Conservation (phyloP, 2,329 filamentous ascomycete species). For the Malbranchea cinnamomea region DNA sequence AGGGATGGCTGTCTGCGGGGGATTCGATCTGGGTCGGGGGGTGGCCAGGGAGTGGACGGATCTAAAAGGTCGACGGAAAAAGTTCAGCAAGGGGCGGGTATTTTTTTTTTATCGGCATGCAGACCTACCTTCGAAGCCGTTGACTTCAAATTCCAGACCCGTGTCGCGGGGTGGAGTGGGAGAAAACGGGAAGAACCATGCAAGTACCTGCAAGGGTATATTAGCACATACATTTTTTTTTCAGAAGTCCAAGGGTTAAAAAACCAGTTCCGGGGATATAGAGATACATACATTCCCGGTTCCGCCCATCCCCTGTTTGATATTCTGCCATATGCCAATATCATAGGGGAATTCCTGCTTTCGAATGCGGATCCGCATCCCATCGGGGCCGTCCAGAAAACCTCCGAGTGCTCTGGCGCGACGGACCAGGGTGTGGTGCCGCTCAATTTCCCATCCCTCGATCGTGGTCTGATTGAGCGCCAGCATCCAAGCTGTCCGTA, state of each 20-base stretch:
- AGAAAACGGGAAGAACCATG: constrained; percentile 48
- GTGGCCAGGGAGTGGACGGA: constrained; percentile 29
- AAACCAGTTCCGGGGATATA: neutral
- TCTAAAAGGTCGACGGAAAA: constrained; percentile 13
- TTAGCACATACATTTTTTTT: neutral
- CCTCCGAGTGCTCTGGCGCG: constrained; percentile 38
- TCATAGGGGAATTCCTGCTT: constrained; percentile 53
- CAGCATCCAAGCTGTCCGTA: constrained; percentile 40
- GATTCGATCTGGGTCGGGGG: constrained; percentile 36
- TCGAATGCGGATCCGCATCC: constrained; percentile 36
- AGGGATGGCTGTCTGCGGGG: constrained; percentile 18
- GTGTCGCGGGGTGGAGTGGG: constrained; percentile 31
- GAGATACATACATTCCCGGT: constrained; percentile 26
- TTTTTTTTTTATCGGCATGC: neutral
- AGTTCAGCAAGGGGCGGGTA: neutral
- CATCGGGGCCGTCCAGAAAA: constrained; percentile 43
- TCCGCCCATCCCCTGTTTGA: constrained; percentile 45
- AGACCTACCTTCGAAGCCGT: constrained; percentile 42
- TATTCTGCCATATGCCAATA: constrained; percentile 46
- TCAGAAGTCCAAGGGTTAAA: constrained; percentile 6
- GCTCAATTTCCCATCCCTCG: constrained; percentile 45
- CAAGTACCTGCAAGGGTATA: constrained; percentile 23
- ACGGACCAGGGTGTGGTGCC: constrained; percentile 32
- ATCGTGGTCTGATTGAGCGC: constrained; percentile 48
- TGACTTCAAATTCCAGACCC: constrained; percentile 40